Evolutionary conservation across 805 yeast genomes (phyloP), one percentile per base, ranked within the genome.

Genomic region (Lipomyces yamadae): DNA sequence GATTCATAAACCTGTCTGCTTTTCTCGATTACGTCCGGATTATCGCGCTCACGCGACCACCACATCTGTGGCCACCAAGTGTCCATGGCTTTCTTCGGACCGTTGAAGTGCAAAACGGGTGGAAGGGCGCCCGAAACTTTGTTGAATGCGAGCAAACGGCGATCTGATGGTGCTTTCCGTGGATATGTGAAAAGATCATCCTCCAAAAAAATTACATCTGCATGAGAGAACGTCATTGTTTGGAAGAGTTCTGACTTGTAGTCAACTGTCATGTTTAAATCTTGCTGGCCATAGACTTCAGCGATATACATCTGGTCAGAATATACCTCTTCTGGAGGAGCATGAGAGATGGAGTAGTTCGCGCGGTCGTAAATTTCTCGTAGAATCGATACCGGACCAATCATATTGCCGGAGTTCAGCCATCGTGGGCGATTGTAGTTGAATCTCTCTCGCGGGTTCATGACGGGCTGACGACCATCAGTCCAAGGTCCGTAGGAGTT

Each of bases 391-490:
- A 67, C 72, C n/a, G 70, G 66, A 35, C 72, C 72, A 53, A 68
- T 60, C 65, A 67, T 67, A 66, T 63, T 68, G 24, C 72, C 72
- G 6, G 72, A 68, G 45, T 68, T 68, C 58, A 68, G 68, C 72
- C 72, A 68, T 34, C 72, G 67, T 29, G 72, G 72, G 48, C 65
- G 60, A 61, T 34, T 15, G 61, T 62, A 30, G 42, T 29, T 60
- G 63, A 35, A 67, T 45, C 56, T 45, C 30, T 10, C 48, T 11
- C 64, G 58, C 24, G 58, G 45, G 50, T 60, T 48, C 29, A 55
- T 34, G 18, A 35, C 53, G 7, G 58, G 18, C 45, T 63, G 55
- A 18, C 55, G 54, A 56, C 64, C 64, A 63, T 69, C 72, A 18
- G 72, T 69, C 56, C 60, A 54, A 10, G 65, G 66, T 6, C 72